phyloP scores from a whole-genome alignment of 345 rosid species.

The Linum trigynum region DNA sequence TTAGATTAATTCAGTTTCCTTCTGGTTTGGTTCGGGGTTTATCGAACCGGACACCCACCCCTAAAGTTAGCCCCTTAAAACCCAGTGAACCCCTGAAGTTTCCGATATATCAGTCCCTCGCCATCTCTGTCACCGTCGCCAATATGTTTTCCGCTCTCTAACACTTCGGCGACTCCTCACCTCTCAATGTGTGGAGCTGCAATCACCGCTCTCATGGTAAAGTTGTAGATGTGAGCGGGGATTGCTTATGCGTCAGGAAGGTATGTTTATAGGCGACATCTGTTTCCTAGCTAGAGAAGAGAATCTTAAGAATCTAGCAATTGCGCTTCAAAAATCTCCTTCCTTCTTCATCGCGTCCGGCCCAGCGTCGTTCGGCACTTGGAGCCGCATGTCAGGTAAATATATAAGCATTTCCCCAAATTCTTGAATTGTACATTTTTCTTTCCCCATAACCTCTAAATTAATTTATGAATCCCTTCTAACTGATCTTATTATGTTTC shows the following conservation, averaged over 20 bases:
- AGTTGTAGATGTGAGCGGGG: not conserved
- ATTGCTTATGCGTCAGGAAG: conserved; percentile 74
- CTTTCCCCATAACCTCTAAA: too few relatives aligned
- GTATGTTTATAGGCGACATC: conserved; percentile 77
- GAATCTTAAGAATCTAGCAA: conserved; percentile 37
- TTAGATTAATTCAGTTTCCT: too few relatives aligned
- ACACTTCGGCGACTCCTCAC: conserved; percentile 38
- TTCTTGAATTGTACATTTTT: too few relatives aligned
- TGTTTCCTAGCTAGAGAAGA: conserved; percentile 58
- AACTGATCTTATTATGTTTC: too few relatives aligned
- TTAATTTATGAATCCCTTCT: too few relatives aligned
- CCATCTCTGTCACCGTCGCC: conserved; percentile 43
- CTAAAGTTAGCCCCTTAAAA: too few relatives aligned
- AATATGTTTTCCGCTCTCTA: conserved; percentile 49
- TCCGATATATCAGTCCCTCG: too few relatives aligned
- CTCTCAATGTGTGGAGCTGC: conserved; percentile 73
- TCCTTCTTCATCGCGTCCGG: conserved; percentile 48
- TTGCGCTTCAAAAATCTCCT: conserved; percentile 48
- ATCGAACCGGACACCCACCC: too few relatives aligned
- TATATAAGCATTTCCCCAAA: too few relatives aligned
- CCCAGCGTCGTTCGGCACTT: conserved; percentile 36
- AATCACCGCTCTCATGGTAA: conserved; percentile 23
- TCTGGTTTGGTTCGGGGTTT: too few relatives aligned
- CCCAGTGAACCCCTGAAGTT: too few relatives aligned
- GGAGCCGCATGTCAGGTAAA: conserved; percentile 68